Evolutionary conservation across 257 asterid species (phyloP).

Genomic region (Pogostemon cablin): DNA sequence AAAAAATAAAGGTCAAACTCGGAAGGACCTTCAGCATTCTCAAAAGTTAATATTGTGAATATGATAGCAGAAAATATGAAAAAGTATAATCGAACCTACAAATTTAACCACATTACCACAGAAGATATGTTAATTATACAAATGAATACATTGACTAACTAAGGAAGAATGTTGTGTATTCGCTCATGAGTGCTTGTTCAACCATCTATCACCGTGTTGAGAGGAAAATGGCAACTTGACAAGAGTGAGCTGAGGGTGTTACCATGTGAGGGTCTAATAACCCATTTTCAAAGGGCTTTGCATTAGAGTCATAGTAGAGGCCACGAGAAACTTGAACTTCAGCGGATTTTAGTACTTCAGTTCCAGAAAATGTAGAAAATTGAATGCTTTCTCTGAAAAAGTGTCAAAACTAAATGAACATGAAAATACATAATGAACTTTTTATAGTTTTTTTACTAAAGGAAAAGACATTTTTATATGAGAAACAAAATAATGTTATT

Average conservation of each 20-base stretch:
- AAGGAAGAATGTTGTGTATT: neutral
- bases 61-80: neutral
- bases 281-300: constrained; percentile 58
- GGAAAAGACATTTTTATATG: neutral
- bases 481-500: neutral
- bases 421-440: constrained; percentile 18
- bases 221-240: constrained; percentile 8
- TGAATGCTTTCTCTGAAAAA: constrained; percentile 72
- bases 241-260: constrained; percentile 23
- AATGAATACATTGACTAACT: neutral
- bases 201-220: neutral
- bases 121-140: neutral
- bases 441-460: neutral
- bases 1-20: neutral
- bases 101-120: neutral
- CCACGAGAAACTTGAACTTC: constrained; percentile 74
- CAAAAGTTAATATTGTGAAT: constrained; percentile 16
- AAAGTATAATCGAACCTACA: neutral
- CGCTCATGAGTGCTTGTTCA: neutral
- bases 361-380: constrained; percentile 64
- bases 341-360: constrained; percentile 65
- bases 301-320: constrained; percentile 51
- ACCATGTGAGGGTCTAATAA: constrained; percentile 90
- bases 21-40: neutral
- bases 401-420: constrained; percentile 23